Evolutionary conservation across 768 basidiomycete species (phyloP), one percentile per base, ranked within the genome.

Genomic region (Leucosporidium creatinivorum): DNA sequence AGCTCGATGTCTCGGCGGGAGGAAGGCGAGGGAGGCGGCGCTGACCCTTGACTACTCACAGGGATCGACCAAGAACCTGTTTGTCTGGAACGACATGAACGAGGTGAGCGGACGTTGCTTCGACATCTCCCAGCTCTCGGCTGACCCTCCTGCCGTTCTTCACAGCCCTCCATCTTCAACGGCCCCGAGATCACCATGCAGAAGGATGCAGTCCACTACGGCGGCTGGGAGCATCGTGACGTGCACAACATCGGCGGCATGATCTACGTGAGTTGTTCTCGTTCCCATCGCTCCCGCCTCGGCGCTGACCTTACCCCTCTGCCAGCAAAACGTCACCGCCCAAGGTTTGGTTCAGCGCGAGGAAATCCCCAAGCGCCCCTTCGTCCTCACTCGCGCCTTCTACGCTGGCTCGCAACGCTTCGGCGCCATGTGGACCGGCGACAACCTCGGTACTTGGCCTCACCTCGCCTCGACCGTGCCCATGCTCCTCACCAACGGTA

Each of bases 41-140:
- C 81, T 0, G 79, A 89, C 69, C 89, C 39, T 5, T 17, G 1
- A n/a, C 51, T 58, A 23, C 1, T 44, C n/a, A 23, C 69, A 80
- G 79, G 78, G 80, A 26, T 80, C 93, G 72, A 91, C 91, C 3
- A 85, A 87, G 36, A 84, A 85, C 72, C 84, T 97, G 19, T 87
- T 87, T 77, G 92, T 98, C 73, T 99, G 96, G 96, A 98, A 98
- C 77, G 96, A 99, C 76, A 99, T 99, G 96, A 97, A 97, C 73
- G 96, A 98, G 85, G 91, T 91, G 60, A 12, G 81, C 65, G 26
- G 12, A 58, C 61, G 44, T 26, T 49, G 25, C 6, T 8, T 49
- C 17, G 56, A 19, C 12, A 39, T 13, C 55, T 31, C 26, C 31
- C 62, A n/a, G 18, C 31, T 30, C 47, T 66, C 66, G 50, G 25